Base-by-base conservation (phyloP, 805 yeast species). In the Helenozyma rhizophorensis region DNA sequence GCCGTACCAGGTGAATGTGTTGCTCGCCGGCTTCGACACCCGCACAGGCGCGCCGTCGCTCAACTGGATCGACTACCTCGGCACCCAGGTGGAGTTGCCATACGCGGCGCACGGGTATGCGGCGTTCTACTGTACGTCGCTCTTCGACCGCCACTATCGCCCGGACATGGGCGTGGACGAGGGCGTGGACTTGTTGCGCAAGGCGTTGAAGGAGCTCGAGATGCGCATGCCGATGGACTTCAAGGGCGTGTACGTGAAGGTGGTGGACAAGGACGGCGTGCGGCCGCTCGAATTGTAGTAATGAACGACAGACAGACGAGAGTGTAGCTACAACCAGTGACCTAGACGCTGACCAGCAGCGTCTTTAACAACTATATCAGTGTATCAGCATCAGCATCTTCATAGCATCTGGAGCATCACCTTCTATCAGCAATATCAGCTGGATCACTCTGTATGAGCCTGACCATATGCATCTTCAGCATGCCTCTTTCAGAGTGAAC, bases 71-170 rank as follows among this genome's bases (percentile, higher is more conserved):
- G 98, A 93, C 57, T 93, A 93, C 58, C 66, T 93, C 45, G 98
- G 98, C 6, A 85, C 98, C 2, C 78, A 81, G 45, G 95, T 81
- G 11, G 86, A 81, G 40, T 70, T 93, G 38, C 97, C 98, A 11
- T 93, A 93, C 55, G 96, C 94, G 12, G 97, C 97, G 2, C 98
- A 93, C 58, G 98, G 98, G 9, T 93, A 93, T 54, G 95, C 97
- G n/a, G 95, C 94, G 2, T 93, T 90, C 62, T 93, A 93, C 59
- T 80, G 95, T 21, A 74, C 87, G 59, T 84, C 97, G 2, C 66
- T 90, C 43, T 70, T 93, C 46, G 98, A 93, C 65, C 88, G 82
- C 48, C 96, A 88, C 62, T 88, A 89, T 63, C 74, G 80, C 55
- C 70, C 78, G 26, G 89, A 80, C 48, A 75, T 89, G 79, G 65